phyloP scores from a whole-genome alignment of 2,329 filamentous ascomycete genomes.

The Coniochaeta sp. region DNA sequence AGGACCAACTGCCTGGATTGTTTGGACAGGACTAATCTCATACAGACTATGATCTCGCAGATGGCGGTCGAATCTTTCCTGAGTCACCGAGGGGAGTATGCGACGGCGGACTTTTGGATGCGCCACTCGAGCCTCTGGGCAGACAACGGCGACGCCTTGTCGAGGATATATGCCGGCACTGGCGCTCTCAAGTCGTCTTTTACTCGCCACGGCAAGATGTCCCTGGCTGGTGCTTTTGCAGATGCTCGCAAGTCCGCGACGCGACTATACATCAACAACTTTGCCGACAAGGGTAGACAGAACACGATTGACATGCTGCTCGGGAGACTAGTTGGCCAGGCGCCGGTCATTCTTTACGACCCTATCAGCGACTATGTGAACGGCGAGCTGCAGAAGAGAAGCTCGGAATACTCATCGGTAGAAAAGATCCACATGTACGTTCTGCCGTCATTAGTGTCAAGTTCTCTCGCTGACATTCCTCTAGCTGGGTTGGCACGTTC shows the following conservation, averaged over 20 bases:
- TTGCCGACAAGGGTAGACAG: conserved; percentile 85
- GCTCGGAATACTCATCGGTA: conserved; percentile 67
- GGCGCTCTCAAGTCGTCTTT: conserved; percentile 94
- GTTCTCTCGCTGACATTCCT: conserved; percentile 13
- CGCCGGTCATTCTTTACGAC: conserved; percentile 80
- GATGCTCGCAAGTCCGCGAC: conserved; percentile 93
- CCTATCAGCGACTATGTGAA: conserved; percentile 89
- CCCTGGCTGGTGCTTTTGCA: conserved; percentile 84
- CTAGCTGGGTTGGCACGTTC: conserved; percentile 70
- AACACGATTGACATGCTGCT: conserved; percentile 92
- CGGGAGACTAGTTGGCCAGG: conserved; percentile 76
- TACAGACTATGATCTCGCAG: conserved; percentile 91
- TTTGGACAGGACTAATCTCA: conserved; percentile 88
- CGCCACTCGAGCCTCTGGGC: conserved; percentile 92
- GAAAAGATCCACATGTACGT: conserved; percentile 68
- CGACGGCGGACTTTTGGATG: conserved; percentile 79
- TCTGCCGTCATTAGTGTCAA: not conserved
- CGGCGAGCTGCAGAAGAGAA: conserved; percentile 61
- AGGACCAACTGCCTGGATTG: conserved; percentile 95
- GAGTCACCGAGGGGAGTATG: conserved; percentile 59
- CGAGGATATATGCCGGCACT: conserved; percentile 93
- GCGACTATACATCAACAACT: conserved; percentile 94
- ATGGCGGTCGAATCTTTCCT: conserved; percentile 88
- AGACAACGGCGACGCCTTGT: conserved; percentile 90
- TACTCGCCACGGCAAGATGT: conserved; percentile 93